Percentiles rank a stretch among this genome's conserved stretches.
These are phyloP conservation scores for Rhizopus arrhizus DNA, from an alignment of 371 early-diverging fungal species.

Conservation along the genomic window DNA sequence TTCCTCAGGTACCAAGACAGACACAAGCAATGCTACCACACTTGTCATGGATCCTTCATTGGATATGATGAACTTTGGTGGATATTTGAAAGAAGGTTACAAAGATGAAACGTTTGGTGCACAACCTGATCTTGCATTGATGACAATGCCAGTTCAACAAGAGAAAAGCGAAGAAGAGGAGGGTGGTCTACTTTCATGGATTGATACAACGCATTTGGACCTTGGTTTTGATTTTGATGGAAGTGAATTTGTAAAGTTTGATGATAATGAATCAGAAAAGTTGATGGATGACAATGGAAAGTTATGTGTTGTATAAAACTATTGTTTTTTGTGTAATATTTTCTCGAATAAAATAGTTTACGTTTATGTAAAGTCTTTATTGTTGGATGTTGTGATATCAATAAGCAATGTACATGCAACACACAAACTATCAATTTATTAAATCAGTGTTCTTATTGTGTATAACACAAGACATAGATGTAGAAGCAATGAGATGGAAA, in stretches of 20 bases:
- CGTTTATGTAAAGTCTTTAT: too few species aligned
- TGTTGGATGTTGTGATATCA: too few species aligned
- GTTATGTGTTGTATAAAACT: too few species aligned
- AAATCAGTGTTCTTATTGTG: too few species aligned
- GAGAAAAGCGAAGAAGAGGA: neutral
- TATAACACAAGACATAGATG: too few species aligned
- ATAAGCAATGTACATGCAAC: too few species aligned
- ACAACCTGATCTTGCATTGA: conserved; percentile 13
- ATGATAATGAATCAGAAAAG: conserved; percentile 5
- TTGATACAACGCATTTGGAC: neutral
- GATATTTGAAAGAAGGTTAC: conserved; percentile 40
- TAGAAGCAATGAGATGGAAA: too few species aligned
- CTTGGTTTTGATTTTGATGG: conserved; percentile 38
- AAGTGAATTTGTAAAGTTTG: conserved; percentile 27
- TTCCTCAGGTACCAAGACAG: neutral
- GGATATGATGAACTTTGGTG: conserved; percentile 1
- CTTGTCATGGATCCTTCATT: neutral
- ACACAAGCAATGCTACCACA: neutral
- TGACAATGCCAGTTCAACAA: neutral
- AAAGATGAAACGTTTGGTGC: conserved; percentile 44
- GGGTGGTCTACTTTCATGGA: neutral
- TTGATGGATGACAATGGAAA: too few species aligned
- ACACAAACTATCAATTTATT: too few species aligned
- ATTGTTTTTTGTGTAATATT: too few species aligned
- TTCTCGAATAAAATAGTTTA: too few species aligned